Evolutionary conservation across 1,284 basidiomycete genomes (phyloP), one percentile per base, ranked within the genome.

Genomic region (Sanghuangporus sanghuang): DNA sequence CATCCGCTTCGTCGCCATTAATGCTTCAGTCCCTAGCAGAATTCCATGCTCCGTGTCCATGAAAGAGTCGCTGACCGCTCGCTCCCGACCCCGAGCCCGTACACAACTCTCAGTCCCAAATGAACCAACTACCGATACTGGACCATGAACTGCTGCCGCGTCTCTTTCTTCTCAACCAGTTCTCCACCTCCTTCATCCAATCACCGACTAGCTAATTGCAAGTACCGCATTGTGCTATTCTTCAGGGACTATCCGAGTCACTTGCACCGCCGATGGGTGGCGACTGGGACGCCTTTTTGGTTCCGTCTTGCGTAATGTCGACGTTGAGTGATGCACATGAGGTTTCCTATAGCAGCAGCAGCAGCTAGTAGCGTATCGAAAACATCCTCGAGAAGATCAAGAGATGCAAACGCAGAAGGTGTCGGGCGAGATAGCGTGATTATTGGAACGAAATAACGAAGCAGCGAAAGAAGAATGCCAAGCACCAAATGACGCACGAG

Each of bases 221-320:
- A 54, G 35, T 56, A 9, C 50, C 60, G 5, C 48, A 23, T 5
- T 42, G 53, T 42, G 61, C 55, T 2, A 46, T 49, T 18, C 54
- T 54, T 11, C 42, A 39, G 21, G 49, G 46, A 6, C 27, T 57
- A 21, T 42, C 61, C 27, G 44, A 62, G 36, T 57, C 61, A 18
- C 53, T 54, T 21, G 39, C 35, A n/a, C 42, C 61, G 6, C 35
- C 42, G 16, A 27, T 54, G 42, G 55, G 38, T 49, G 40, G 59
- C 44, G 53, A 52, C n/a, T n/a, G n/a, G n/a, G n/a, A n/a, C n/a
- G n/a, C n/a, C n/a, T n/a, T n/a, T n/a, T n/a, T n/a, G n/a, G n/a
- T n/a, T n/a, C n/a, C n/a, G n/a, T n/a, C 54, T 32, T 65, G 64
- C 54, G 64, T 59, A 48, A 35, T 61, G 50, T 38, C 54, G 18